Evolutionary conservation across 1,139 yeast genomes (phyloP).

Genomic region (Pneumocystis jirovecii): DNA sequence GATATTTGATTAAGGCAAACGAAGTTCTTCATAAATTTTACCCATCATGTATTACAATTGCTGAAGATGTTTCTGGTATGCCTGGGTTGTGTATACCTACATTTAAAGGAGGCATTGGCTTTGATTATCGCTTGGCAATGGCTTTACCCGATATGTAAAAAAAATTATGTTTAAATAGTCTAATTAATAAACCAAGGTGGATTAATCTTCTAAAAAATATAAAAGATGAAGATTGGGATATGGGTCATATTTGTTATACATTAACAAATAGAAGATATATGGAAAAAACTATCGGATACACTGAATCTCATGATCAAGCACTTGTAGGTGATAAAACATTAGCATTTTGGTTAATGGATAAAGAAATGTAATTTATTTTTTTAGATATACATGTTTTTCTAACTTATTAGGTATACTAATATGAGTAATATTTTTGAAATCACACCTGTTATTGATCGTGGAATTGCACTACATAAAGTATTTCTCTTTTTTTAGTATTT

Average conservation of each 20-base stretch:
- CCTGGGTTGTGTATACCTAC: slow-evolving; percentile 80
- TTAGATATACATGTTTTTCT: neutral
- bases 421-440: slow-evolving; percentile 66
- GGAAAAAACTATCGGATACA: slow-evolving; percentile 81
- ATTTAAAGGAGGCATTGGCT: slow-evolving; percentile 71
- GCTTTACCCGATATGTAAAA: slow-evolving; percentile 81
- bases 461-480: slow-evolving; percentile 74
- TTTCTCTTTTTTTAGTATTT: neutral
- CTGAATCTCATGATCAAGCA: slow-evolving; percentile 96
- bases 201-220: slow-evolving; percentile 76
- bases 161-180: neutral
- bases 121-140: slow-evolving; percentile 88
- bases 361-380: slow-evolving; percentile 41
- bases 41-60: slow-evolving; percentile 58
- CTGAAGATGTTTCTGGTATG: slow-evolving; percentile 96
- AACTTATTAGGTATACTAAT: slow-evolving; percentile 46
- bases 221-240: slow-evolving; percentile 81
- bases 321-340: slow-evolving; percentile 91
- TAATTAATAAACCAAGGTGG: slow-evolving; percentile 33
- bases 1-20: slow-evolving; percentile 44
- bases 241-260: slow-evolving; percentile 65
- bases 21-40: slow-evolving; percentile 45
- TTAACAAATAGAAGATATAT: slow-evolving; percentile 78
- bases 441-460: slow-evolving; percentile 72
- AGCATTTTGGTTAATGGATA: slow-evolving; percentile 98